Conservation (phyloP, 163 green algal genomes). For the Chlamydomonas reinhardtii region DNA sequence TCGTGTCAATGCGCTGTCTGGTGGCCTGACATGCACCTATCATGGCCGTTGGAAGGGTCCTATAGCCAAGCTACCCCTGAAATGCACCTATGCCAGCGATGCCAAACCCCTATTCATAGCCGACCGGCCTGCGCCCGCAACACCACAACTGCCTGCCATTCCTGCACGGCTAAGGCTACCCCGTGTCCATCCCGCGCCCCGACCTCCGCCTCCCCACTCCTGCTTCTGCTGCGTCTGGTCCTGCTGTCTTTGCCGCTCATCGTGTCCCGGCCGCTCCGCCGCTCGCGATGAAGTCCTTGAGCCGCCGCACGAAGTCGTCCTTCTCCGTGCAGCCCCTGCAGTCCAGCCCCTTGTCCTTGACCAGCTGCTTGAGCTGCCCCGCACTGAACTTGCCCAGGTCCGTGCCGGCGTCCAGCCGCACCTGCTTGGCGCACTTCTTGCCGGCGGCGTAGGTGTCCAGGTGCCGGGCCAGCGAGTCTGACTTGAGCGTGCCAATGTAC, state of each 20-base stretch:
- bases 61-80: too few species aligned
- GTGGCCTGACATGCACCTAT: too few species aligned
- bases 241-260: not conserved
- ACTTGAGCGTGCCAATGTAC: constrained; percentile 68
- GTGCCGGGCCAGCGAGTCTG: constrained; percentile 62
- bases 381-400: constrained; percentile 78
- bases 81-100: too few species aligned
- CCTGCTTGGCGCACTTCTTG: constrained; percentile 62
- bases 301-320: constrained; percentile 73
- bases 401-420: constrained; percentile 69
- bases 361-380: constrained; percentile 80
- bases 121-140: too few species aligned
- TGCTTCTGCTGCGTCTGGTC: too few species aligned
- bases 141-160: too few species aligned
- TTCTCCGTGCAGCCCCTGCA: constrained; percentile 88
- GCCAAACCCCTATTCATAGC: too few species aligned
- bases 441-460: constrained; percentile 67
- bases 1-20: too few species aligned
- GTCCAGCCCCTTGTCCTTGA: constrained; percentile 68
- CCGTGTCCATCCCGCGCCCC: too few species aligned
- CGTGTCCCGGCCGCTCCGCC: not conserved
- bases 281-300: constrained; percentile 56
- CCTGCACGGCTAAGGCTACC: too few species aligned
- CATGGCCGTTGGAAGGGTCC: too few species aligned
- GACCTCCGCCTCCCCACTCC: too few species aligned